Evolutionary conservation across 176 grass and related monocot species (phyloP), one percentile per base, ranked within the genome.

Genomic region (Oryza coarctata): DNA sequence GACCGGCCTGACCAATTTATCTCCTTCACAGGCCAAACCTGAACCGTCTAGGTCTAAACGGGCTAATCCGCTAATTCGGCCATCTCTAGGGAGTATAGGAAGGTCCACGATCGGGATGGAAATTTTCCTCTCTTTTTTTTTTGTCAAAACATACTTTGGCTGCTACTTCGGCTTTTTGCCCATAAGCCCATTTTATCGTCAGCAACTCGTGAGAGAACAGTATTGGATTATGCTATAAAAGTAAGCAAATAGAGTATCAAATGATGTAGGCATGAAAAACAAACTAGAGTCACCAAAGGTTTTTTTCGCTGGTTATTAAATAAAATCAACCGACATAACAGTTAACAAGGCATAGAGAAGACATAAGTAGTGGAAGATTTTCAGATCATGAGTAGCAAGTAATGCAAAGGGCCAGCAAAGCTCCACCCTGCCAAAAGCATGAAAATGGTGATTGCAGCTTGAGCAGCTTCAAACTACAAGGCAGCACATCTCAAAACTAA

Each of bases 211-310:
- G 4, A 38, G 68, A 69, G 31, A 34, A 14, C 12, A 13, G 30
- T 70, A 70, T 44, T 63, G 31, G 71, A 50, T 32, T 61, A 71
- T 33, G 71, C 82, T 85, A 32, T 76, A 55, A 43, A 38, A 33
- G 10, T 25, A 75, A 85, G 73, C 9, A 58, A 73, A 76, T 61
- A 49, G 47, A 75, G 20, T 2, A 80, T 31, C 61, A 63, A 63
- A 63, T 49, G 63, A 72, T 65, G 41, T 61, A 47, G 52, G n/a
- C 7, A 22, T 22, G 50, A 26, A 20, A 25, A 47, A 35, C 60
- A 26, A 70, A 34, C 52, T 31, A 43, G 49, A 78, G 5, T 9
- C 36, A 13, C 60, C 60, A 77, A 3, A 12, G 26, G 30, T 63
- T 63, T 14, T 33, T 78, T 13, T 61, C 36, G 65, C 3, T 62